phyloP scores from a whole-genome alignment of 2,329 filamentous ascomycete species.

The Sporothrix phasma region DNA sequence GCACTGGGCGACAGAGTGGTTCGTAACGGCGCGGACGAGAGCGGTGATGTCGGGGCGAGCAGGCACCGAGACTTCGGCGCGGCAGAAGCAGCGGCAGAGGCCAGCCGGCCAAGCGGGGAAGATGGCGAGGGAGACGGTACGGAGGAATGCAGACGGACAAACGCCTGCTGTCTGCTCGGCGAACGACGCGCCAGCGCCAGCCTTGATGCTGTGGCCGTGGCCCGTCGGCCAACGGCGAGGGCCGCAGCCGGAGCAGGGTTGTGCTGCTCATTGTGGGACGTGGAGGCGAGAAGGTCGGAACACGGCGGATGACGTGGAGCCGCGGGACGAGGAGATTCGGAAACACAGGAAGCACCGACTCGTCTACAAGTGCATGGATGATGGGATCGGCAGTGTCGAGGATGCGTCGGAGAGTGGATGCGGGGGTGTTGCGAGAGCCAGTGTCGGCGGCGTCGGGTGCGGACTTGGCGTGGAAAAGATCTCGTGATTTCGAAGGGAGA shows the following conservation, averaged over 20 bases:
- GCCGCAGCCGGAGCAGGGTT: constrained; percentile 14
- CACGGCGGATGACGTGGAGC: constrained; percentile 9
- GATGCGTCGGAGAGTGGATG: not conserved
- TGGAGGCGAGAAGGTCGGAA: not conserved
- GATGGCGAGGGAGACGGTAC: constrained; percentile 31
- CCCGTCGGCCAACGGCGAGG: constrained; percentile 1
- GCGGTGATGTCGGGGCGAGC: not conserved
- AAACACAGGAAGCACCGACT: not conserved
- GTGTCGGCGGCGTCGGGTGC: not conserved
- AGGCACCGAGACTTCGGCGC: not conserved
- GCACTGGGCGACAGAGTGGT: not conserved
- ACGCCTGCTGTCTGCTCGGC: constrained; percentile 17
- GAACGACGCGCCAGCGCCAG: not conserved
- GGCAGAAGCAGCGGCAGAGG: not conserved
- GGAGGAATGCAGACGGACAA: constrained; percentile 9
- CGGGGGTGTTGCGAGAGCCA: not conserved
- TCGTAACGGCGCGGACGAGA: not conserved
- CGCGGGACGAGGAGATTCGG: not conserved
- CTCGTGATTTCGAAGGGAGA: constrained; percentile 9
- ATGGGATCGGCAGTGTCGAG: too few relatives aligned
- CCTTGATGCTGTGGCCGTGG: constrained; percentile 5
- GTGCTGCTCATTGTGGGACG: constrained; percentile 9
- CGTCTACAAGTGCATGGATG: not conserved
- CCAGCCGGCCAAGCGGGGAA: constrained; percentile 1
- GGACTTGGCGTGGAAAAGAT: not conserved